These are phyloP conservation scores for Termitomyces eurrhizus DNA, from an alignment of 768 basidiomycete genomes.

Conservation along the genomic window DNA sequence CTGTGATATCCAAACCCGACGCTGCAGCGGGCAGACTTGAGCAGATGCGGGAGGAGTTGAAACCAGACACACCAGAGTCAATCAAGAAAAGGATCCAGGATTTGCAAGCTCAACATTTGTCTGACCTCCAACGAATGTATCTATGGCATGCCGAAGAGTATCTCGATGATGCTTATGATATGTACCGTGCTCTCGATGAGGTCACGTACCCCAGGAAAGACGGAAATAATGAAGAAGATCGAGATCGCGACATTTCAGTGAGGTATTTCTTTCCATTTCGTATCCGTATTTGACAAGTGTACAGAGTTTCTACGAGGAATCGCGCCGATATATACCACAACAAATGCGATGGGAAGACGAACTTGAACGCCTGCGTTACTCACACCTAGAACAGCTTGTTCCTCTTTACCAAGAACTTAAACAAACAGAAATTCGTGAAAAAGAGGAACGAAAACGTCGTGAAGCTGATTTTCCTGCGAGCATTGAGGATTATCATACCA, in stretches of 20 bases:
- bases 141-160: conserved; percentile 32
- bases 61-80: conserved; percentile 22
- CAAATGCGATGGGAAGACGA: conserved; percentile 26
- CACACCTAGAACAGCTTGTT: conserved; percentile 24
- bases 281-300: neutral
- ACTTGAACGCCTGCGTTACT: conserved; percentile 25
- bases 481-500: conserved; percentile 29
- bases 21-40: conserved; percentile 24
- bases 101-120: conserved; percentile 25
- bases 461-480: conserved; percentile 31
- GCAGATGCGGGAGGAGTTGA: conserved; percentile 30
- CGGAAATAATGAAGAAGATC: conserved; percentile 14
- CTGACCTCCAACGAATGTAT: conserved; percentile 36
- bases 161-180: conserved; percentile 28
- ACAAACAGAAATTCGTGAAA: conserved; percentile 19
- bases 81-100: conserved; percentile 26
- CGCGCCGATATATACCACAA: conserved; percentile 14
- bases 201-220: conserved; percentile 13
- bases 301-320: conserved; percentile 24
- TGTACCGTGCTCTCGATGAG: conserved; percentile 27
- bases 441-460: conserved; percentile 19
- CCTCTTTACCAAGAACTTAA: conserved; percentile 17
- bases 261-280: neutral
- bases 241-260: conserved; percentile 21
- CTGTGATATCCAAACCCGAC: neutral